Evolutionary conservation across 768 basidiomycete genomes (phyloP).

Genomic region (Amanita rubescens): DNA sequence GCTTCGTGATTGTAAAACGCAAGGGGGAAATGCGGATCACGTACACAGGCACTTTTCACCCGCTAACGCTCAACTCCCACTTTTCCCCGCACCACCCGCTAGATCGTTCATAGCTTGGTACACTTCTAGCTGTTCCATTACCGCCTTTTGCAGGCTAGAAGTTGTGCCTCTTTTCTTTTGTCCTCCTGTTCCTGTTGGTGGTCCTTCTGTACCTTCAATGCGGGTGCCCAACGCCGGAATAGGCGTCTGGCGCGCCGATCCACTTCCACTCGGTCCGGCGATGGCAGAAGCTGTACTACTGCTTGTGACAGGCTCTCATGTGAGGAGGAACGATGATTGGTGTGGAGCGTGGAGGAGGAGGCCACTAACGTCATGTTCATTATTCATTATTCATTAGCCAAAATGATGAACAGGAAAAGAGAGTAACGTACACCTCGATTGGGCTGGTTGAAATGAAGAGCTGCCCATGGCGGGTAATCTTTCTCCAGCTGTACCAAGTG

Average conservation of each 20-base stretch:
- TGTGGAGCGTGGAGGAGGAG: slow-evolving; percentile 70
- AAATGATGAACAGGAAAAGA: background rate
- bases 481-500: slow-evolving; percentile 71
- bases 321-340: slow-evolving; percentile 75
- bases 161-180: slow-evolving; percentile 33
- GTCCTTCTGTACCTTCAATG: slow-evolving; percentile 1
- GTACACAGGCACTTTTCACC: background rate
- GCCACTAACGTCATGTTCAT: slow-evolving; percentile 48
- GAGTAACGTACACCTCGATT: slow-evolving; percentile 57
- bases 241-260: background rate
- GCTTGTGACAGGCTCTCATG: slow-evolving; percentile 24
- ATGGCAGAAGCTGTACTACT: slow-evolving; percentile 11
- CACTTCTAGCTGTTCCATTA: slow-evolving; percentile 69
- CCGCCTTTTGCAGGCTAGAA: slow-evolving; percentile 66
- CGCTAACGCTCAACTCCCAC: background rate
- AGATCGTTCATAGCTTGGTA: slow-evolving; percentile 59
- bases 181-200: background rate
- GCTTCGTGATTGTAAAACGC: background rate
- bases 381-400: background rate
- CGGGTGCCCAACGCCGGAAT: background rate
- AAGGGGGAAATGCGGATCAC: background rate
- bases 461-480: slow-evolving; percentile 84
- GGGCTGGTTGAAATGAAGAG: slow-evolving; percentile 84
- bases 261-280: background rate
- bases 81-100: slow-evolving; percentile 6